Evolutionary conservation across 768 basidiomycete genomes (phyloP).

Genomic region (Tylopilus balloui): DNA sequence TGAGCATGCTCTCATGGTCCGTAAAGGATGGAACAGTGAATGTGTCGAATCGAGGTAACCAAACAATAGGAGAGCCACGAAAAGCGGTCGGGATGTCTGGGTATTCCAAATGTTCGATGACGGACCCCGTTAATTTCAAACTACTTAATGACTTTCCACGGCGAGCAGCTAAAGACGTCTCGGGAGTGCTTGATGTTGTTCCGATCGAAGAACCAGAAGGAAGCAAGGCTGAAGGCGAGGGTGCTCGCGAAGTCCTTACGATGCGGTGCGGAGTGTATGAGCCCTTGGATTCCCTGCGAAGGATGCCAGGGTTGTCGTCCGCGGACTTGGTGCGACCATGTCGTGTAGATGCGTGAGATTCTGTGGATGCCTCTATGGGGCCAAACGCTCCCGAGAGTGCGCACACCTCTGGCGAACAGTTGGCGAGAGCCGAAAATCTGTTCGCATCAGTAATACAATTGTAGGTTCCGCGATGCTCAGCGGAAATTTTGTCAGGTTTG

Average conservation of each 20-base stretch:
- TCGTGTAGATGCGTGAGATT: neutral
- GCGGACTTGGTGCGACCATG: conserved; percentile 7
- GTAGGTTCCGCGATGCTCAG: conserved; percentile 1
- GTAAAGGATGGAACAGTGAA: conserved; percentile 17
- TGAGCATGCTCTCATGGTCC: conserved; percentile 36
- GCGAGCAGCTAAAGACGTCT: conserved; percentile 35
- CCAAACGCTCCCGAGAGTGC: conserved; percentile 2
- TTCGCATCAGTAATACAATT: neutral
- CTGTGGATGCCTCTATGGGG: neutral
- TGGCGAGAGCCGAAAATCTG: neutral
- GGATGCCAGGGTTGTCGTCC: conserved; percentile 2
- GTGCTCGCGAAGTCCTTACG: conserved; percentile 1
- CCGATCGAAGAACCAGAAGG: neutral
- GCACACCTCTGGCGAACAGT: conserved; percentile 2
- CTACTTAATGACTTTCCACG: conserved; percentile 34
- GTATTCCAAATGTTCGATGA: conserved; percentile 27
- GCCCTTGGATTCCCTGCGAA: conserved; percentile 7
- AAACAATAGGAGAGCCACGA: conserved; percentile 33
- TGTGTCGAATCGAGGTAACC: conserved; percentile 29
- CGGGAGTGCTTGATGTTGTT: conserved; percentile 4
- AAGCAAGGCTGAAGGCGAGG: neutral
- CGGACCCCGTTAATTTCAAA: conserved; percentile 22
- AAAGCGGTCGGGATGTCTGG: conserved; percentile 43
- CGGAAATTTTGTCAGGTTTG: conserved; percentile 4
- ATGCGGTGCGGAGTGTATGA: neutral